phyloP scores from a whole-genome alignment of 1,284 basidiomycete genomes.

The Papiliotrema laurentii region DNA sequence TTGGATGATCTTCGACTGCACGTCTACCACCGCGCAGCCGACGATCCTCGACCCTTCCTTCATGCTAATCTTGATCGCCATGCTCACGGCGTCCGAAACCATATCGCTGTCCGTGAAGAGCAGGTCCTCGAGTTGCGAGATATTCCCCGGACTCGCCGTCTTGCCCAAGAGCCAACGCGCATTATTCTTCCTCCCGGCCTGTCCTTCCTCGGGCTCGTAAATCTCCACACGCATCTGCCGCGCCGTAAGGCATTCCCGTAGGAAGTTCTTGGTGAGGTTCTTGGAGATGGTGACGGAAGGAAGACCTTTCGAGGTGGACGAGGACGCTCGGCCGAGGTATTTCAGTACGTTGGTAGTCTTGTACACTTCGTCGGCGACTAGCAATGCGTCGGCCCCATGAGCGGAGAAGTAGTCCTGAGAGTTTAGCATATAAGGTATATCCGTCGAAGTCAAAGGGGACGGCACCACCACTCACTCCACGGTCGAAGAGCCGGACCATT shows the following conservation, averaged over 20 bases:
- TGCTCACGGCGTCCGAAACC: conserved; percentile 78
- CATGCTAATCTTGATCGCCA: conserved; percentile 78
- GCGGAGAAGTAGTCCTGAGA: conserved; percentile 73
- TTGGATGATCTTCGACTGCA: conserved; percentile 53
- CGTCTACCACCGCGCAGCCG: conserved; percentile 57
- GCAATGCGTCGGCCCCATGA: conserved; percentile 83
- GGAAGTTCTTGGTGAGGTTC: conserved; percentile 76
- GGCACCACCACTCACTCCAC: conserved; percentile 46
- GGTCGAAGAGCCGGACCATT: conserved; percentile 78
- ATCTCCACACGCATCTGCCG: conserved; percentile 95
- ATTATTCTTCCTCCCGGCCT: conserved; percentile 61
- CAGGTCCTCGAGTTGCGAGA: conserved; percentile 89
- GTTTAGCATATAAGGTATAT: neutral
- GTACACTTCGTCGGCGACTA: conserved; percentile 79
- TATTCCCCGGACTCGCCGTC: conserved; percentile 83
- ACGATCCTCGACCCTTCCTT: conserved; percentile 51
- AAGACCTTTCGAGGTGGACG: conserved; percentile 49
- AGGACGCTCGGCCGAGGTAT: conserved; percentile 65
- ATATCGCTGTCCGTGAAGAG: conserved; percentile 83
- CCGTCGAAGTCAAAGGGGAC: neutral
- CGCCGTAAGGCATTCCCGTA: conserved; percentile 84
- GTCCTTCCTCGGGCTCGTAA: conserved; percentile 68
- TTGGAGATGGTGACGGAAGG: conserved; percentile 74
- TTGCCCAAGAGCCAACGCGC: conserved; percentile 71
- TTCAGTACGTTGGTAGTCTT: conserved; percentile 56